Evolutionary conservation across 2,329 filamentous ascomycete species (phyloP), one percentile per base, ranked within the genome.

Genomic region (Calonectria pteridis): DNA sequence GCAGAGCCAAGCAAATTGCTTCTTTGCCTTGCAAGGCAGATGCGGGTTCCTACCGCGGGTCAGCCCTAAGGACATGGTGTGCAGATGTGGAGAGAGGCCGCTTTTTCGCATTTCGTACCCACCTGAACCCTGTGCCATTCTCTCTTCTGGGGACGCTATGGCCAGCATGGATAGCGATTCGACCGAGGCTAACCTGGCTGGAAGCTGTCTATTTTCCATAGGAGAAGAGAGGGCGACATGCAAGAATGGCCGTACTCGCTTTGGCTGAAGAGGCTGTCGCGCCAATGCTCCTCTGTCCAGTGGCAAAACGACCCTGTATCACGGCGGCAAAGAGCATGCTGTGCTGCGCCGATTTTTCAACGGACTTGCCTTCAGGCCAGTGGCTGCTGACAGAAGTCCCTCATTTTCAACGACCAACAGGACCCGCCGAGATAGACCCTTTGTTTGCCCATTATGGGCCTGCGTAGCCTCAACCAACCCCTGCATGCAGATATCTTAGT

Each of bases 91-190:
- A 40, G 23, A 28, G 23, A 28, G 35, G 55, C 26, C 33, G 35
- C 33, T 29, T 62, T 62, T 62, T 62, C 55, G 55, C 55, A 62
- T 62, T 10, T 62, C 33, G 55, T 62, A 62, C 55, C 55, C 55
- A 40, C 55, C 26, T 11, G n/a, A 9, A 13, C 31, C n/a, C 33
- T 62, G 35, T 7, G 5, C 33, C 7, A 18, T 28, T 20, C 14
- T 40, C 13, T n/a, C n/a, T 16, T n/a, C 20, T 3, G 18, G 26
- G 26, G 55, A 29, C 55, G n/a, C 23, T n/a, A 28, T 23, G 35
- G 14, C 29, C 55, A 23, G 16, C 16, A 11, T 28, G 18, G 23
- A 28, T 35, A 20, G n/a, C 14, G 20, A 14, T 5, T 23, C 23
- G 33, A 6, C 4, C n/a, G 7, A 28, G 6, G 9, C n/a, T 18